These are phyloP conservation scores for Phytophthora macrochlamydospora DNA, from an alignment of 352 stramenopile genomes.

Conservation along the genomic window DNA sequence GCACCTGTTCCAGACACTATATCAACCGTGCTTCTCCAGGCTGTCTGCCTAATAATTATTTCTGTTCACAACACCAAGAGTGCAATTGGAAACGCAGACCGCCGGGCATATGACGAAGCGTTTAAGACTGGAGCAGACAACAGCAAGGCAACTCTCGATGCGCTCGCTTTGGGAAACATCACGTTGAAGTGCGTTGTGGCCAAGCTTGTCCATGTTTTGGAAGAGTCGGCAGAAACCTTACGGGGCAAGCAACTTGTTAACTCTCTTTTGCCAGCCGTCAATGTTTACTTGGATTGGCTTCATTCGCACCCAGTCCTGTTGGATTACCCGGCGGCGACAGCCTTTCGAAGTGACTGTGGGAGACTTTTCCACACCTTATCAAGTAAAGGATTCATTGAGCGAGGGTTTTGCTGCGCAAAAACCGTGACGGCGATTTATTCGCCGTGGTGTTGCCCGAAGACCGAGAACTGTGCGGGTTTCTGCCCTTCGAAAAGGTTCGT, in stretches of 20 bases:
- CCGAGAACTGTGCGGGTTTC: conserved; percentile 42
- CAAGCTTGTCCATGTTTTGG: conserved; percentile 23
- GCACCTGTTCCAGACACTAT: conserved; percentile 11
- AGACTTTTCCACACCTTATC: conserved; percentile 25
- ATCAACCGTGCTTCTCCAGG: conserved; percentile 27
- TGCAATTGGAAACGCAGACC: neutral
- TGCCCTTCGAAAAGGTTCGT: conserved; percentile 27
- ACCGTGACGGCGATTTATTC: conserved; percentile 17
- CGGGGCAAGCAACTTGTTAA: conserved; percentile 37
- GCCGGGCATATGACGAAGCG: conserved; percentile 9
- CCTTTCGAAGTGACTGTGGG: conserved; percentile 17
- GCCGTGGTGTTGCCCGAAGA: conserved; percentile 43
- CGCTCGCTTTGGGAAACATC: conserved; percentile 11
- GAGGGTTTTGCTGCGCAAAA: conserved; percentile 21
- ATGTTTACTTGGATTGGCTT: conserved; percentile 49
- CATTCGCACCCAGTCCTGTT: conserved; percentile 27
- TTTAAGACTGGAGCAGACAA: conserved; percentile 7
- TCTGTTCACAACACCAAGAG: conserved; percentile 32
- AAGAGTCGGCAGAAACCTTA: conserved; percentile 21
- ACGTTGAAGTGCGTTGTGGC: conserved; percentile 11
- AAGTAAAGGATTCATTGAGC: conserved; percentile 27
- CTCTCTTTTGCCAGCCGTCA: conserved; percentile 44
- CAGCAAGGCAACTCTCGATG: conserved; percentile 4
- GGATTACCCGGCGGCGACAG: conserved; percentile 2
- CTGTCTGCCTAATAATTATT: conserved; percentile 39